A percentile compares a stretch with the other conserved stretches of the same genome.
These are phyloP conservation scores for Colletotrichum cereale DNA, from an alignment of 2,329 filamentous ascomycete genomes.

Conservation along the genomic window DNA sequence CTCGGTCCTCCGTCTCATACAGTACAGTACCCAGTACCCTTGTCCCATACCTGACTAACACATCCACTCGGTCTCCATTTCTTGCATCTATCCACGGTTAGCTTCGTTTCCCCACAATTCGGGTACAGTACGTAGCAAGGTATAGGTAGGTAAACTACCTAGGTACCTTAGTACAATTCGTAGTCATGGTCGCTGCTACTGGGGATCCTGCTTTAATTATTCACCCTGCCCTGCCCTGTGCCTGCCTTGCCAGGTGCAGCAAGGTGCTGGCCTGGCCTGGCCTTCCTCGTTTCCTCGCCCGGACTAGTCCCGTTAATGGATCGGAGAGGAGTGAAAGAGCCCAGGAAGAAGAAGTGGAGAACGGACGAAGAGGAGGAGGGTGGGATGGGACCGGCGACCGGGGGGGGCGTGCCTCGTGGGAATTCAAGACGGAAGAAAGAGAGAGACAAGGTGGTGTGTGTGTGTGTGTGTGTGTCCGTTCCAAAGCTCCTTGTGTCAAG, in stretches of 20 bases:
- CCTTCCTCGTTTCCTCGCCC: conserved; percentile 20
- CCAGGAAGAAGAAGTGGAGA: background rate
- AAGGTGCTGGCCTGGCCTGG: conserved; percentile 19
- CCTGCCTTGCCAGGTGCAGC: conserved; percentile 27
- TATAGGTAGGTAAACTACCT: background rate
- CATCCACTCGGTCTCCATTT: conserved; percentile 30
- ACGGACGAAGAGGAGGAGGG: background rate
- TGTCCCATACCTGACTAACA: conserved; percentile 35
- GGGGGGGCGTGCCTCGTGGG: conserved; percentile 36
- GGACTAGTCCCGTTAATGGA: conserved; percentile 33
- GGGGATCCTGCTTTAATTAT: conserved; percentile 29
- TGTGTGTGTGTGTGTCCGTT: conserved; percentile 21
- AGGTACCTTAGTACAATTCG: background rate
- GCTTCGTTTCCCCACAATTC: conserved; percentile 37
- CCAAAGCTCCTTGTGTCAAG: conserved; percentile 21
- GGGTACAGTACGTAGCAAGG: conserved; percentile 16
- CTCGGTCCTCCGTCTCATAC: conserved; percentile 25
- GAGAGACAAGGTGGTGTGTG: conserved; percentile 8
- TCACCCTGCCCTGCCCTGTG: conserved; percentile 27
- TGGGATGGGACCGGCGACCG: conserved; percentile 11
- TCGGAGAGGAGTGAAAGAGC: conserved; percentile 28
- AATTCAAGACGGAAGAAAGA: conserved; percentile 39
- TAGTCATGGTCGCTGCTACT: background rate
- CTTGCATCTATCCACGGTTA: conserved; percentile 10
- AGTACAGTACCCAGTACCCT: conserved; percentile 31